A percentile compares a stretch with the other conserved stretches of the same genome.
Evolutionary conservation across 2,329 filamentous ascomycete genomes (phyloP).

Genomic region (Alternaria hordeiaustralica): DNA sequence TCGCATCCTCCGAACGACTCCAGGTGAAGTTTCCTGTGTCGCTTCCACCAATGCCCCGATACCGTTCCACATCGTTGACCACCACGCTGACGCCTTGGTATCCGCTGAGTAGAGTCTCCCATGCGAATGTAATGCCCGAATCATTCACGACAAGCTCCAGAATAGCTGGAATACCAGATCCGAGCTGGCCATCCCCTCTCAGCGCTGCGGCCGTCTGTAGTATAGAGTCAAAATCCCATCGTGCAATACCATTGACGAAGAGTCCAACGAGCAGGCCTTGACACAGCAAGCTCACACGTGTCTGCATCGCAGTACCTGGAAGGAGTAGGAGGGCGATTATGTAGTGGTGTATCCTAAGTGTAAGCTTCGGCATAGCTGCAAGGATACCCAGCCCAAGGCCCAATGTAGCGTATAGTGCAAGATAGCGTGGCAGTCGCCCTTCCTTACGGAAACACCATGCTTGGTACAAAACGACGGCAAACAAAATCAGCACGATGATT

Average conservation of each 20-base stretch:
- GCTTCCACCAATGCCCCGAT: slow-evolving; percentile 69
- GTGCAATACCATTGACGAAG: slow-evolving; percentile 90
- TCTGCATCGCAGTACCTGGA: slow-evolving; percentile 88
- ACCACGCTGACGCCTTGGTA: slow-evolving; percentile 82
- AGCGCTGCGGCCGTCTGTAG: slow-evolving; percentile 80
- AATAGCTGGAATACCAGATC: slow-evolving; percentile 63
- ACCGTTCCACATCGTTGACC: slow-evolving; percentile 85
- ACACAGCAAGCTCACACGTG: slow-evolving; percentile 81
- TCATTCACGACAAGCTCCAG: slow-evolving; percentile 47
- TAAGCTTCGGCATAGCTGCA: slow-evolving; percentile 73
- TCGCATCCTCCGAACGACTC: slow-evolving; percentile 54
- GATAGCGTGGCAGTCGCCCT: slow-evolving; percentile 69
- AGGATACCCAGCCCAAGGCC: slow-evolving; percentile 82
- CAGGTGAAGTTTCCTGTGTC: slow-evolving; percentile 63
- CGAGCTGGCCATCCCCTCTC: slow-evolving; percentile 59
- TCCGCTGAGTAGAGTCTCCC: slow-evolving; percentile 50
- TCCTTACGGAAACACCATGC: slow-evolving; percentile 43
- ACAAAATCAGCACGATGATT: slow-evolving; percentile 39
- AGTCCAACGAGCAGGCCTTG: slow-evolving; percentile 89
- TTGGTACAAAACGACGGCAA: slow-evolving; percentile 39
- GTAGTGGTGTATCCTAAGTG: slow-evolving; percentile 92
- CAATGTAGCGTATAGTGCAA: slow-evolving; percentile 77
- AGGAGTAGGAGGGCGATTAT: slow-evolving; percentile 87
- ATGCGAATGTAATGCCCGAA: slow-evolving; percentile 55
- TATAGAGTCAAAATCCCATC: slow-evolving; percentile 91